Conservation (phyloP, 441 rosid genomes). For the Brassica hybrid region DNA sequence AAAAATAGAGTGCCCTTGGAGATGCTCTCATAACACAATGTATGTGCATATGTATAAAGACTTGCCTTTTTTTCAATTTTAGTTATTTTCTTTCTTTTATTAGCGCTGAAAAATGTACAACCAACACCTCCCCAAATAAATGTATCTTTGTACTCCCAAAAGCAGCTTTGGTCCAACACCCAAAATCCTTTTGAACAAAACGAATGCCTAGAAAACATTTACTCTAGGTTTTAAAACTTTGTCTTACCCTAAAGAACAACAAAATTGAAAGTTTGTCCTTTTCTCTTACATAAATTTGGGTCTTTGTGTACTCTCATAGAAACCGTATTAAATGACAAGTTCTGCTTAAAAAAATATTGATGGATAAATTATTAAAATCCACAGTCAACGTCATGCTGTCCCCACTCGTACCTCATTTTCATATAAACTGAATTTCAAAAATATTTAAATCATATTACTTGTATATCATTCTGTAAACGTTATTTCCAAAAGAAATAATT, state of each 20-base stretch:
- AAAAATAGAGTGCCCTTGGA: too few relatives aligned
- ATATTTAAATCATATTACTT: background rate
- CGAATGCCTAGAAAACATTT: conserved; percentile 32
- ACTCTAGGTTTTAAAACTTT: conserved; percentile 31
- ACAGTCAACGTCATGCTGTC: conserved; percentile 44
- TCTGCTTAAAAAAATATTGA: background rate
- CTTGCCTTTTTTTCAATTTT: too few relatives aligned
- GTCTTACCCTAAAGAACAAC: conserved; percentile 34
- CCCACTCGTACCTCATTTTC: conserved; percentile 32
- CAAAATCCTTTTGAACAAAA: conserved; percentile 41
- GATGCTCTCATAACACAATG: background rate
- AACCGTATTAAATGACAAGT: conserved; percentile 20
- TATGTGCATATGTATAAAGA: background rate
- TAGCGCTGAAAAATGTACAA: conserved; percentile 22
- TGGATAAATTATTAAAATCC: conserved; percentile 26
- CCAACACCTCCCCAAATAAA: conserved; percentile 33
- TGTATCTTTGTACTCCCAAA: conserved; percentile 35
- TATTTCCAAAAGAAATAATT: background rate
- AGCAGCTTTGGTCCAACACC: conserved; percentile 44
- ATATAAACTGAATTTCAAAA: conserved; percentile 27
- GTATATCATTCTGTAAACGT: conserved; percentile 10
- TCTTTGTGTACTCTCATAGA: conserved; percentile 36
- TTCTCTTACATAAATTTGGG: conserved; percentile 43
- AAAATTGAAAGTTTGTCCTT: conserved; percentile 37
- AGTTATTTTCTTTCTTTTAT: background rate